Conservation (phyloP, 148 eudicot genomes). For the Camellia lanceoleosa region DNA sequence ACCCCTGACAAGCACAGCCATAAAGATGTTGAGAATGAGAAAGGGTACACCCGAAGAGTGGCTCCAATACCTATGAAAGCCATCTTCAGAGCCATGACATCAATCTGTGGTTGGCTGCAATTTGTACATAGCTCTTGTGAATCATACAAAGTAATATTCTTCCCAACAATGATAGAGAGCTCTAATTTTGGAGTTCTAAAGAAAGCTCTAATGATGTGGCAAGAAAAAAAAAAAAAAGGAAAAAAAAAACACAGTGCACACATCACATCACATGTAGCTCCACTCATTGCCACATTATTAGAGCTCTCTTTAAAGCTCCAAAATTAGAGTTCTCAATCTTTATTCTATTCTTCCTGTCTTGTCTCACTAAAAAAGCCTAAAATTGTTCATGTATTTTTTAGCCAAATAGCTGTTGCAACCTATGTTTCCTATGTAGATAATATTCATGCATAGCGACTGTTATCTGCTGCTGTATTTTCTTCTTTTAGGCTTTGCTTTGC, state of each 20-base stretch:
- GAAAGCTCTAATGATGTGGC: too few species aligned
- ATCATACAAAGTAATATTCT: slow-evolving; percentile 10
- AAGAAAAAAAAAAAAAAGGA: too few species aligned
- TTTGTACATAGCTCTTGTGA: slow-evolving; percentile 18
- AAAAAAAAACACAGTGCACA: too few species aligned
- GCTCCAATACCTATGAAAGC: slow-evolving; percentile 67
- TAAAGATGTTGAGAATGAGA: slow-evolving; percentile 64
- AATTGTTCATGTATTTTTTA: slow-evolving; percentile 1
- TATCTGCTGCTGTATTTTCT: slow-evolving; percentile 4
- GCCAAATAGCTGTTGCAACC: background rate
- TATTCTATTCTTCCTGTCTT: background rate
- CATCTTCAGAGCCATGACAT: slow-evolving; percentile 22
- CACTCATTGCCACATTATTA: too few species aligned
- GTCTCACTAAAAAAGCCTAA: background rate
- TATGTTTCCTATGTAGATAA: background rate
- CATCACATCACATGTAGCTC: too few species aligned
- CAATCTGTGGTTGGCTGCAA: slow-evolving; percentile 10
- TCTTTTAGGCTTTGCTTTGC: background rate
- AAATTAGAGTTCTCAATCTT: too few species aligned
- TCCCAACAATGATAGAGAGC: background rate
- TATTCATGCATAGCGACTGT: slow-evolving; percentile 1
- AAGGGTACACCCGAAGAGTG: slow-evolving; percentile 84
- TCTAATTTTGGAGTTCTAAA: too few species aligned
- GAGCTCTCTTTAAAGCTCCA: too few species aligned
- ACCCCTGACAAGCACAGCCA: slow-evolving; percentile 63